Base-by-base conservation (phyloP, 495 filamentous ascomycete genomes). In the Talaromyces wortmannii region DNA sequence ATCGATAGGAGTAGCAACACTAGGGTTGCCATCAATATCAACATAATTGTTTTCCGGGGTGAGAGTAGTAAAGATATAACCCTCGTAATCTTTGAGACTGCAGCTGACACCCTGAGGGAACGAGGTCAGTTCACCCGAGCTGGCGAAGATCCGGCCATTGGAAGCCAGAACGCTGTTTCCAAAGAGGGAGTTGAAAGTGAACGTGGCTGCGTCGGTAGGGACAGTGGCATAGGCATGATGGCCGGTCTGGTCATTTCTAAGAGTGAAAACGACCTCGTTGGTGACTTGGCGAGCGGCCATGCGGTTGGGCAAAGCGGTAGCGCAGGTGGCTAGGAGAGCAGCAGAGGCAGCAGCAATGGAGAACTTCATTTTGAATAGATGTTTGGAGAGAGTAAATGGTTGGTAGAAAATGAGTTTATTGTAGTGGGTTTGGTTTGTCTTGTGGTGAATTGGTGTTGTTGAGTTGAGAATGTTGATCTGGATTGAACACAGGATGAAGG, bases 161-260 rank as follows among this genome's bases (percentile, higher is more conserved):
- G 58, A 32, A 4, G 52, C 64, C 32, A 67, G 57, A 18, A 58
- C 44, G 43, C 58, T 63, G 16, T 48, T 33, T n/a, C 54, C 62
- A 33, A 56, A 67, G 55, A 67, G 60, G 15, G 54, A 42, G 4
- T 6, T 3, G 16, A 67, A 61, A 17, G 36, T 56, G 36, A 43
- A 55, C 23, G 51, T 44, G 45, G 48, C 47, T 3, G 49, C 57
- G 50, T 63, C 58, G 4, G 58, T 59, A 6, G 51, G 15, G 49
- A 67, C 56, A 7, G 55, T 31, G 1, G 50, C 62, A n/a, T 53
- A 47, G 12, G 60, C 52, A 17, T 64, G 50, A 12, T 62, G 58
- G 4, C 64, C 64, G n/a, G 56, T 50, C 31, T 61, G 57, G 23
- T 67, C 64, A 43, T 67, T 67, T 12, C 62, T 55, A 18, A 67